Conservation (phyloP, 148 eudicot genomes). For the Persicaria maculosa region DNA sequence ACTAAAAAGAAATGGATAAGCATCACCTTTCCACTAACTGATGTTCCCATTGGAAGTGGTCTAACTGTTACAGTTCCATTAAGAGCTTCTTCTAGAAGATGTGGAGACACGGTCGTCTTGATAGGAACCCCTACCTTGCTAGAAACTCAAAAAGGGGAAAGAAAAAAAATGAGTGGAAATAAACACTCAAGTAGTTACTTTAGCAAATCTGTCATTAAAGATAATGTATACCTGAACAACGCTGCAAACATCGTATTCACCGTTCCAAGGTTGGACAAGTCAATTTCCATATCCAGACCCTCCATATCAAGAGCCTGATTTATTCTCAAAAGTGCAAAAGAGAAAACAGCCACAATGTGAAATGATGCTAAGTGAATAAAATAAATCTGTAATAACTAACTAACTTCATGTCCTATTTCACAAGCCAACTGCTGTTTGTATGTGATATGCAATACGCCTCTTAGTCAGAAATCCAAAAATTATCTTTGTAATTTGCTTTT, state of each 20-base stretch:
- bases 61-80: slow-evolving; percentile 83
- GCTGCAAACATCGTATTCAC: no score
- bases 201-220: no score
- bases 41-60: slow-evolving; percentile 83
- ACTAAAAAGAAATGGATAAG: background rate
- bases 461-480: no score
- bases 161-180: no score
- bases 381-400: background rate
- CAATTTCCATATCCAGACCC: slow-evolving; percentile 88
- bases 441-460: background rate
- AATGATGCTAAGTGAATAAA: background rate
- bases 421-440: background rate
- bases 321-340: background rate
- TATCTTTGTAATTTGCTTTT: no score
- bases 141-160: no score
- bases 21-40: slow-evolving; percentile 95
- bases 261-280: no score
- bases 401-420: background rate
- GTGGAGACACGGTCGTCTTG: slow-evolving; percentile 93
- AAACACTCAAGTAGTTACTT: no score
- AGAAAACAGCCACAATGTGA: background rate
- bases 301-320: slow-evolving; percentile 85
- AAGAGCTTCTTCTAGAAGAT: slow-evolving; percentile 89
- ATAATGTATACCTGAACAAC: no score
- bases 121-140: slow-evolving; percentile 98